Evolutionary conservation across 768 basidiomycete genomes (phyloP).

Genomic region (Rhizopogon roseolus): DNA sequence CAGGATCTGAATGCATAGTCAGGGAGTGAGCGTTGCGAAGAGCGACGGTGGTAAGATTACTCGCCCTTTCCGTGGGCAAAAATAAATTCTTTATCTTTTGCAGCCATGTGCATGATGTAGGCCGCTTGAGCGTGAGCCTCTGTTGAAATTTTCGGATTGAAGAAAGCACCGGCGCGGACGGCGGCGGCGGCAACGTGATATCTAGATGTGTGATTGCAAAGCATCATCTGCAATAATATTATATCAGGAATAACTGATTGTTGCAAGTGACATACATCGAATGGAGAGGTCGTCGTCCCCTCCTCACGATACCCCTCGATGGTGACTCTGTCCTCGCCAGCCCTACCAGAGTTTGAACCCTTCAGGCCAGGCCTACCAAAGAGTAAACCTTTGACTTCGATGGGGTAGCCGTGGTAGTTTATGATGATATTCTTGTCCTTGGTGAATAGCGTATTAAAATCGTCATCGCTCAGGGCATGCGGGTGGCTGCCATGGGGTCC

Average conservation of each 20-base stretch:
- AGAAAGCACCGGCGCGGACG: conserved; percentile 46
- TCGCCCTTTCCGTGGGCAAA: conserved; percentile 53
- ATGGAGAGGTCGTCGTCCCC: conserved; percentile 81
- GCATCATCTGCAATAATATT: conserved; percentile 57
- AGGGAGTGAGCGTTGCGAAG: background rate
- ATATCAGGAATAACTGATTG: background rate
- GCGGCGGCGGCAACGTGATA: conserved; percentile 62
- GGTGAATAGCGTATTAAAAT: conserved; percentile 72
- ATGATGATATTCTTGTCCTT: conserved; percentile 63
- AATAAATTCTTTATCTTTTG: conserved; percentile 61
- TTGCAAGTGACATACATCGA: conserved; percentile 47
- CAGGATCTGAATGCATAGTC: conserved; percentile 22
- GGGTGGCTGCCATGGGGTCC: conserved; percentile 67
- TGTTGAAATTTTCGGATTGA: conserved; percentile 51
- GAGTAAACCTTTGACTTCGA: conserved; percentile 64
- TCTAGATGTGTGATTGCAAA: conserved; percentile 63
- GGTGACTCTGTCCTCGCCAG: conserved; percentile 41
- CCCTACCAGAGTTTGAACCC: conserved; percentile 58
- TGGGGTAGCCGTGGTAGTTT: conserved; percentile 82
- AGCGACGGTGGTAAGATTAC: background rate
- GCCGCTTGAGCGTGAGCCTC: conserved; percentile 55
- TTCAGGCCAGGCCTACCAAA: conserved; percentile 50
- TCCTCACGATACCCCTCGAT: conserved; percentile 68
- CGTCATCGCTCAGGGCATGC: conserved; percentile 58
- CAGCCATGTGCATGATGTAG: conserved; percentile 52